phyloP scores from a whole-genome alignment of 2,329 filamentous ascomycete genomes.

The Colletotrichum lindemuthianum region DNA sequence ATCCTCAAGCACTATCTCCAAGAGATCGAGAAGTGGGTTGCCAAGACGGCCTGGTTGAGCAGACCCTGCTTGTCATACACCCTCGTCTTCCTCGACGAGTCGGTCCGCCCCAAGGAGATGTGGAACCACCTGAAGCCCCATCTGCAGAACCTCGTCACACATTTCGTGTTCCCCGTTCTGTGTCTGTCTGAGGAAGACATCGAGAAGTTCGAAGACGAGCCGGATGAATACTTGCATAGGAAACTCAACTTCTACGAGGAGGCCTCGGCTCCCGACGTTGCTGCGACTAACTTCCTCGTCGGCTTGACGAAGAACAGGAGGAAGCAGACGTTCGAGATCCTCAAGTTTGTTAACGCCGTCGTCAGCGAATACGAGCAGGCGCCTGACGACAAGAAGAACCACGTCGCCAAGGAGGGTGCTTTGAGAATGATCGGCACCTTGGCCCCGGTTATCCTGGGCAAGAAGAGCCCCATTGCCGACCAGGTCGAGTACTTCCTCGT shows the following conservation, averaged over 20 bases:
- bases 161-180: slow-evolving; percentile 94
- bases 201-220: slow-evolving; percentile 92
- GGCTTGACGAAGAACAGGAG: slow-evolving; percentile 93
- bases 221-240: slow-evolving; percentile 94
- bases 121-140: slow-evolving; percentile 95
- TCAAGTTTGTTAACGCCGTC: slow-evolving; percentile 94
- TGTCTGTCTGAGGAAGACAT: slow-evolving; percentile 93
- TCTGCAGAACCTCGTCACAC: slow-evolving; percentile 90
- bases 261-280: slow-evolving; percentile 92
- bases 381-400: slow-evolving; percentile 89
- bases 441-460: slow-evolving; percentile 91
- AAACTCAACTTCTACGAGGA: slow-evolving; percentile 99
- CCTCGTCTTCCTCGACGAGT: slow-evolving; percentile 94
- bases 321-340: slow-evolving; percentile 94
- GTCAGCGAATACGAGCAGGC: slow-evolving; percentile 92
- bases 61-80: slow-evolving; percentile 94
- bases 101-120: slow-evolving; percentile 96
- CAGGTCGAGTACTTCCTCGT: slow-evolving; percentile 99
- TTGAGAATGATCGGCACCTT: slow-evolving; percentile 97
- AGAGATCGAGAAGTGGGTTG: slow-evolving; percentile 97
- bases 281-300: slow-evolving; percentile 95
- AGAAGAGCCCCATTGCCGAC: slow-evolving; percentile 97
- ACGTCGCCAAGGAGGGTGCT: slow-evolving; percentile 95
- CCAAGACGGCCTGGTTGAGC: slow-evolving; percentile 93
- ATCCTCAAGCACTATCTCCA: slow-evolving; percentile 94